Evolutionary conservation across 495 filamentous ascomycete species (phyloP).

Genomic region (Cenococcum geophilum): DNA sequence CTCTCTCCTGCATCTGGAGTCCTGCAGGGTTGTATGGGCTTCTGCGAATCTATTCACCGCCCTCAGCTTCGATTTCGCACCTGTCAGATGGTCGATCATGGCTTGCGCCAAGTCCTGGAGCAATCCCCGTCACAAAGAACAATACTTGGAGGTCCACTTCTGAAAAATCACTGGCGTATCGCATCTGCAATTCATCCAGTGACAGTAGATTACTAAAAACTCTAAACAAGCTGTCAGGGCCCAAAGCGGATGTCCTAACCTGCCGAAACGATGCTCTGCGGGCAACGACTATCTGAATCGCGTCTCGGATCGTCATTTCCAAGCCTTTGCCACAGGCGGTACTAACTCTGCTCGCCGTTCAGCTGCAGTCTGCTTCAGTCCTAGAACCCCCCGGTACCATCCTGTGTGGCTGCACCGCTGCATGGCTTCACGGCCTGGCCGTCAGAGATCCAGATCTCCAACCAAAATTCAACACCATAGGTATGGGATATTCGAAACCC

Average conservation of each 20-base stretch:
- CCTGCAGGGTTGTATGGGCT: background rate
- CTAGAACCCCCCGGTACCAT: too few relatives aligned
- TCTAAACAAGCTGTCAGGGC: too few relatives aligned
- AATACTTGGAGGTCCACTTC: too few relatives aligned
- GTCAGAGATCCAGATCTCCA: background rate
- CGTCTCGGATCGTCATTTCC: background rate
- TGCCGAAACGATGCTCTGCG: too few relatives aligned
- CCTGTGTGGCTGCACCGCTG: background rate
- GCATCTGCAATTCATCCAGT: too few relatives aligned
- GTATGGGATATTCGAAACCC: background rate
- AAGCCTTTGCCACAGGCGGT: background rate
- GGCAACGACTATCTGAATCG: too few relatives aligned
- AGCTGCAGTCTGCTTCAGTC: background rate
- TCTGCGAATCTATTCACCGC: background rate
- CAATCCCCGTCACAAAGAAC: too few relatives aligned
- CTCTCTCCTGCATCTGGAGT: background rate
- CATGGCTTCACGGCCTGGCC: background rate
- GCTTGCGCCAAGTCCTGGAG: too few relatives aligned
- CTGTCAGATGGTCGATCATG: background rate
- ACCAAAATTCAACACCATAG: conserved; percentile 1
- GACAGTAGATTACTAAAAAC: too few relatives aligned
- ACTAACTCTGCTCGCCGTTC: background rate
- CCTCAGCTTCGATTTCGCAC: background rate
- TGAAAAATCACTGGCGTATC: too few relatives aligned
- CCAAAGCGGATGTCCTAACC: too few relatives aligned